Base-by-base conservation (phyloP, 2,329 filamentous ascomycete species). In the Sordariomycetes sp. region DNA sequence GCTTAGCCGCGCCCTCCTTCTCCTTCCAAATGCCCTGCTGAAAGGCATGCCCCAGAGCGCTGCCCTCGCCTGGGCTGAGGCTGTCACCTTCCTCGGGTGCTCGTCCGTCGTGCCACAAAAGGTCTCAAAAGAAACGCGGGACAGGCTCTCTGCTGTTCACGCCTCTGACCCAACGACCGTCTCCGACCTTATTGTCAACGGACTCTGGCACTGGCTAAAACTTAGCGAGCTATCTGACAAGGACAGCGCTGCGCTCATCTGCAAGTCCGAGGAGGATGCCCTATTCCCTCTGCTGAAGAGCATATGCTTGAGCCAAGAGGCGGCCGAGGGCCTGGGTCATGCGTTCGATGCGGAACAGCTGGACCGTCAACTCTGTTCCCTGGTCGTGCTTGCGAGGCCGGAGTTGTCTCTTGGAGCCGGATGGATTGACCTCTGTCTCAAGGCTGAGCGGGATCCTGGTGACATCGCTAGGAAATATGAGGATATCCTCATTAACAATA, bases 381-480 rank as follows among this genome's bases (percentile, higher is more conserved):
- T 97, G 3, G 75, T 96, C 20, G 85, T 96, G 20, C 76, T 99
- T 28, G 87, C 88, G 59, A 87, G 90, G 25, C 79, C 85, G 22
- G 86, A 92, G 60, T 74, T 99, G 40, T 81, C 97, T 60, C 87
- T 90, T 0, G 82, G 82, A 60, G 79, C 85, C 22, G 89, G 82
- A 61, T 99, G 95, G 95, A 97, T 99, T 66, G 87, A 94, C 50
- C 74, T 91, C 3, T 96, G 90, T 66, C 78, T 97, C 58, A 84
- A 84, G 60, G 86, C 88, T 63, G 87, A 86, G 14, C 76, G 90
- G 14, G 94, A 99, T 69, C 94, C 94, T 5, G 93, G 92, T 20
- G 76, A 81, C 24, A 78, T 99, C 59, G 89, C 87, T 2, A 77
- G 78, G 59, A 80, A 83, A 57, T 77, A 86, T 58, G 75, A 87